Evolutionary conservation across 352 stramenopile species (phyloP), one percentile per base, ranked within the genome.

Genomic region (Plasmopara halstedii): DNA sequence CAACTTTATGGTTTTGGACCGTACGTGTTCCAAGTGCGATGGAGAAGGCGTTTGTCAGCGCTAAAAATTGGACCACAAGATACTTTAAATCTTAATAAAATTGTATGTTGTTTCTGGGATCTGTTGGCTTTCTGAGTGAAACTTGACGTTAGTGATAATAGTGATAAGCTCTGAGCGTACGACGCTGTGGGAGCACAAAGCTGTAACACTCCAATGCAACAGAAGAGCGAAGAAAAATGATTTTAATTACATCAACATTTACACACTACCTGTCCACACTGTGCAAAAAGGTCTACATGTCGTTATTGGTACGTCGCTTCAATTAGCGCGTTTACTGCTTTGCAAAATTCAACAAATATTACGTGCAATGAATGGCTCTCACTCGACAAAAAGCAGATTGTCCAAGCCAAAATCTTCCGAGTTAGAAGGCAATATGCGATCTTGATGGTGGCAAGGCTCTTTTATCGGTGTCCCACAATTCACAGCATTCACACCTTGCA

Each of bases 321-420:
- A 40, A 19, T 18, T 38, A 22, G 50, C 29, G 42, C 42, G 49
- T 40, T 45, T 13, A 8, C 18, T 26, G 18, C 22, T 33, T n/a
- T 53, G 25, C 37, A n/a, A 26, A 34, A 13, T 33, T n/a, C 47
- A 9, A 9, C 29, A 11, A 32, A 4, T 34, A 3, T n/a, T n/a
- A n/a, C n/a, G n/a, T n/a, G n/a, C n/a, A 33, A 14, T n/a, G 11
- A 27, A 33, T 19, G 13, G 22, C 13, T 13, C 36, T 72, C 51
- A 86, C 59, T 86, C 74, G 42, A 67, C 66, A 44, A 86, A 86
- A 32, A 86, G 61, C 39, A 86, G 56, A 45, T 65, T 77, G 19
- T 86, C 74, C 47, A 86, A 62, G 2, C 70, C 71, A 44, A 84
- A 80, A 31, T 86, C 74, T 54, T 83, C 74, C 14, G 64, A 50